phyloP scores from a whole-genome alignment of 371 early-diverging fungal species.

The Mortierella sp. region DNA sequence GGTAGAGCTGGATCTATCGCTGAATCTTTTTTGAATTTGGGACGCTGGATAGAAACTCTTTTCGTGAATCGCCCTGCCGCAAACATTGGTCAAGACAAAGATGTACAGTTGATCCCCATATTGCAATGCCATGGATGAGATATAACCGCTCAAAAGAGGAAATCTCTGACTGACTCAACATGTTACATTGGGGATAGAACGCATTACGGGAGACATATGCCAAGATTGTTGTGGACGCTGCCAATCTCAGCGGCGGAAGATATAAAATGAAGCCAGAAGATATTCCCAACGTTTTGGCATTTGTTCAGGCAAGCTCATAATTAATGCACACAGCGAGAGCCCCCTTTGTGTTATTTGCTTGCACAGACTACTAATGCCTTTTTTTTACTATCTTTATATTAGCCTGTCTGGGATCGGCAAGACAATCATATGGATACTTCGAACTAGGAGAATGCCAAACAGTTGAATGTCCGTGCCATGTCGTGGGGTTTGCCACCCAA shows the following conservation, averaged over 20 bases:
- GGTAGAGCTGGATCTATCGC: constrained; percentile 46
- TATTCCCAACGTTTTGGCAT: constrained; percentile 22
- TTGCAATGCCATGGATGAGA: neutral
- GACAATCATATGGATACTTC: constrained; percentile 44
- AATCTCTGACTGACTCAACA: neutral
- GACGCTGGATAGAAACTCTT: constrained; percentile 45
- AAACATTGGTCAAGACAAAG: constrained; percentile 19
- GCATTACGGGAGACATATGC: constrained; percentile 26
- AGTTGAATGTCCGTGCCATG: neutral
- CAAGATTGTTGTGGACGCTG: constrained; percentile 32
- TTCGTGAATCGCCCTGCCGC: constrained; percentile 31
- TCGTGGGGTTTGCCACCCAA: neutral
- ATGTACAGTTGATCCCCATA: constrained; percentile 12
- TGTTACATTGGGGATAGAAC: constrained; percentile 10
- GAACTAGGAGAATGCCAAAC: neutral
- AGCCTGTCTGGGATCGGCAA: constrained; percentile 43
- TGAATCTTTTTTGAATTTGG: constrained; percentile 33
- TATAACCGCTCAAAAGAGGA: neutral
- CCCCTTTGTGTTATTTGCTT: neutral
- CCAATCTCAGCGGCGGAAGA: constrained; percentile 38
- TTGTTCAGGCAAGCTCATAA: constrained; percentile 32
- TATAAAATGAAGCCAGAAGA: constrained; percentile 49
- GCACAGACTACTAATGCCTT: neutral
- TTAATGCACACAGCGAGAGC: neutral
- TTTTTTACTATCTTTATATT: neutral